Evolutionary conservation across 2,329 filamentous ascomycete genomes (phyloP).

Genomic region (Colletotrichum spaethianum): DNA sequence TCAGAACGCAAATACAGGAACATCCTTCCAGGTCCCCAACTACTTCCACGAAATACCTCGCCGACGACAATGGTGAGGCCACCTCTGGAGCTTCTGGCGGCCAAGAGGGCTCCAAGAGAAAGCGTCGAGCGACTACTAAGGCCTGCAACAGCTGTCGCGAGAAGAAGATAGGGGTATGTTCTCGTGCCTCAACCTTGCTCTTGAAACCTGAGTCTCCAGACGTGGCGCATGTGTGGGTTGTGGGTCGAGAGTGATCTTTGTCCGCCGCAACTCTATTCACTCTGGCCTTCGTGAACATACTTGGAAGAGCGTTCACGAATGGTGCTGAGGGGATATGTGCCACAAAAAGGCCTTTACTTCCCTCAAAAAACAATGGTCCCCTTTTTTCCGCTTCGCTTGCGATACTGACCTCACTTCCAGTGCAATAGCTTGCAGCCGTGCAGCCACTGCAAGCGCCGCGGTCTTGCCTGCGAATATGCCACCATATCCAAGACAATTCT

Average conservation of each 20-base stretch:
- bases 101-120: constrained; percentile 28
- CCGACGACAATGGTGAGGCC: constrained; percentile 10
- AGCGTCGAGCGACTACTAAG: constrained; percentile 19
- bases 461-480: constrained; percentile 27
- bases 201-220: neutral
- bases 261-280: neutral
- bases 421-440: constrained; percentile 31
- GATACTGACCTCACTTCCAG: constrained; percentile 9
- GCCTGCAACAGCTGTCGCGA: constrained; percentile 29
- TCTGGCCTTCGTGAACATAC: too few species aligned
- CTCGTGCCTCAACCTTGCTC: neutral
- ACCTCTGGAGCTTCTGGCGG: neutral
- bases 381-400: neutral
- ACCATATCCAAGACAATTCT: constrained; percentile 29
- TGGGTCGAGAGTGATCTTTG: neutral
- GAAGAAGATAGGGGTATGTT: constrained; percentile 38
- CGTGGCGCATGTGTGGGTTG: neutral
- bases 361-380: neutral
- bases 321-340: neutral
- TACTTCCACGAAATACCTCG: neutral
- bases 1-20: constrained; percentile 36
- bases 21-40: constrained; percentile 27
- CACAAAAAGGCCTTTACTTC: neutral
- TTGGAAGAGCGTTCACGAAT: neutral
- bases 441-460: constrained; percentile 29